These are phyloP conservation scores for Monascus purpureus DNA, from an alignment of 495 filamentous ascomycete species.

Conservation along the genomic window DNA sequence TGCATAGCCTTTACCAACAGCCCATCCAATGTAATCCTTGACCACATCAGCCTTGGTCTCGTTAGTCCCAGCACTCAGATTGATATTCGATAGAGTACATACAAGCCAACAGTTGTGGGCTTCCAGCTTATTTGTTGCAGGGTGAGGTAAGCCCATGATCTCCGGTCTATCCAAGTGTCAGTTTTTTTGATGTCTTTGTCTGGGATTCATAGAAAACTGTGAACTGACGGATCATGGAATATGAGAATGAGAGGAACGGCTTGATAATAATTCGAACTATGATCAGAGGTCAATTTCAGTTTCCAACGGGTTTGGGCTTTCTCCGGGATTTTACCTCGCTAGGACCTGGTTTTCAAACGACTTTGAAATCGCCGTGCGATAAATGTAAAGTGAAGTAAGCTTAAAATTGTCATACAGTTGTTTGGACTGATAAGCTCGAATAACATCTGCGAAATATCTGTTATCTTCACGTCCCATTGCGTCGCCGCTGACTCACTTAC, in stretches of 20 bases:
- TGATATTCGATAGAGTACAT: too few relatives aligned
- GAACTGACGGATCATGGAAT: slow-evolving; percentile 66
- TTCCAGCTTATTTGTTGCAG: slow-evolving; percentile 53
- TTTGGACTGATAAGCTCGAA: slow-evolving; percentile 59
- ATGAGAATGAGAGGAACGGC: slow-evolving; percentile 52
- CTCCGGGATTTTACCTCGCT: slow-evolving; percentile 44
- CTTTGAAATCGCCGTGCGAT: slow-evolving; percentile 51
- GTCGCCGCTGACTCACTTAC: slow-evolving; percentile 12
- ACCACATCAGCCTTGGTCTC: slow-evolving; percentile 56
- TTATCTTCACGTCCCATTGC: background rate
- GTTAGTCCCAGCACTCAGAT: too few relatives aligned
- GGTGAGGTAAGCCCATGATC: slow-evolving; percentile 51
- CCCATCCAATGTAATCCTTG: slow-evolving; percentile 73
- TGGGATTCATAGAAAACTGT: background rate
- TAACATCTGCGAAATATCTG: slow-evolving; percentile 39
- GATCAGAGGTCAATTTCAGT: background rate
- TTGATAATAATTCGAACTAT: slow-evolving; percentile 40
- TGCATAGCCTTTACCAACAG: slow-evolving; percentile 52
- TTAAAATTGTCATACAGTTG: slow-evolving; percentile 52
- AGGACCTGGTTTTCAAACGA: slow-evolving; percentile 84
- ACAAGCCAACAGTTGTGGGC: slow-evolving; percentile 79
- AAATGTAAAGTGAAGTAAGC: slow-evolving; percentile 64
- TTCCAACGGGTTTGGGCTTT: background rate
- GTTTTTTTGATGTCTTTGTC: slow-evolving; percentile 4
- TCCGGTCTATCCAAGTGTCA: slow-evolving; percentile 43